Percentiles rank a stretch among this genome's conserved stretches.
Conservation (phyloP, 2,329 filamentous ascomycete species). For the Camptophora hylomeconis region DNA sequence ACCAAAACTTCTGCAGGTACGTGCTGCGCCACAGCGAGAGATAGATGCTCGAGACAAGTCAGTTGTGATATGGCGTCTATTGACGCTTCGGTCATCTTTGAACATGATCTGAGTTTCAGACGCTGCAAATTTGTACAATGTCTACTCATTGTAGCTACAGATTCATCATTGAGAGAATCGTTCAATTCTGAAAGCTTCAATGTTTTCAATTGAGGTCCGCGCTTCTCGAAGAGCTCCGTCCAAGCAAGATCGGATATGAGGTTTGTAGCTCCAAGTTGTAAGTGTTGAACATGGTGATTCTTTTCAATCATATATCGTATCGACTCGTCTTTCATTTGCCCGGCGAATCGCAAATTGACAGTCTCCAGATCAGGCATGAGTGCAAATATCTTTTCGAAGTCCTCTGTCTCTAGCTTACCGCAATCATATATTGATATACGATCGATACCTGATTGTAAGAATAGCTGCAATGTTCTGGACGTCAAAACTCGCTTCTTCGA, state of each 20-base stretch:
- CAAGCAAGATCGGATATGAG: constrained; percentile 66
- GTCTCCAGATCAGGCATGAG: constrained; percentile 54
- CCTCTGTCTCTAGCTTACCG: constrained; percentile 56
- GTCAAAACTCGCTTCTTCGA: constrained; percentile 49
- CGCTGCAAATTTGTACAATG: constrained; percentile 56
- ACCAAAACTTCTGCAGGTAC: constrained; percentile 46
- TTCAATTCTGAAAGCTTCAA: constrained; percentile 78
- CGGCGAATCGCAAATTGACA: constrained; percentile 69
- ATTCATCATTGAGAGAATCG: constrained; percentile 62
- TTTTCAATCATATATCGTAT: constrained; percentile 70
- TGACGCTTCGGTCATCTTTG: constrained; percentile 54
- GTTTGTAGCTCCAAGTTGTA: constrained; percentile 76
- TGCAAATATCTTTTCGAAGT: constrained; percentile 71
- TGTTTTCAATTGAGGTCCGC: constrained; percentile 51
- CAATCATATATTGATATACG: constrained; percentile 48
- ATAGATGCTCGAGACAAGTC: constrained; percentile 56
- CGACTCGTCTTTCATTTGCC: constrained; percentile 78
- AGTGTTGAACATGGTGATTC: constrained; percentile 51
- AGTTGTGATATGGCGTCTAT: constrained; percentile 53
- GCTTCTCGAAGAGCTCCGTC: constrained; percentile 53
- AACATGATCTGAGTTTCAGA: constrained; percentile 72
- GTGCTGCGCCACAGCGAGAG: constrained; percentile 52
- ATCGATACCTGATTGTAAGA: constrained; percentile 40
- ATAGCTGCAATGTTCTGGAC: constrained; percentile 31
- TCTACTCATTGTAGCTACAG: constrained; percentile 47